Conservation (phyloP, 1,284 basidiomycete species). For the Papiliotrema flavescens region DNA sequence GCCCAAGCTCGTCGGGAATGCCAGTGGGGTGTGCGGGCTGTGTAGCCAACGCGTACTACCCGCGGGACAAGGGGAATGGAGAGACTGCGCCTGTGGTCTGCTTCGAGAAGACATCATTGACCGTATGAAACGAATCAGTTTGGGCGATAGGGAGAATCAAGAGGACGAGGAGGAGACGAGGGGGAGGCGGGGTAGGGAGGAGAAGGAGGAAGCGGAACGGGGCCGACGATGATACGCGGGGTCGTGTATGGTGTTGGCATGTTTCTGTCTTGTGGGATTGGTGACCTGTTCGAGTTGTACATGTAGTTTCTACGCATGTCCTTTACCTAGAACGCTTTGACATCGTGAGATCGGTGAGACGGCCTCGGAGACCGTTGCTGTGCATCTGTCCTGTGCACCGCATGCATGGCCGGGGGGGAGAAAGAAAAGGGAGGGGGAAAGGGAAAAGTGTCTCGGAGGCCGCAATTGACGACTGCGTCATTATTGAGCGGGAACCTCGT, state of each 20-base stretch:
- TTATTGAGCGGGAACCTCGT: too few species aligned
- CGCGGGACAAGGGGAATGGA: constrained; percentile 12
- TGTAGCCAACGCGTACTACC: constrained; percentile 21
- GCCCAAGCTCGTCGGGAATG: constrained; percentile 21
- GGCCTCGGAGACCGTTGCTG: too few species aligned
- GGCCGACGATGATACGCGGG: background rate
- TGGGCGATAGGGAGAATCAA: constrained; percentile 6
- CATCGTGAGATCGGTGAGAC: too few species aligned
- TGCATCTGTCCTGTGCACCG: too few species aligned
- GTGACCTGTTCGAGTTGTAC: background rate
- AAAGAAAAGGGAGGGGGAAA: too few species aligned
- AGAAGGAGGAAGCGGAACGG: constrained; percentile 10
- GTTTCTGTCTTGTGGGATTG: background rate
- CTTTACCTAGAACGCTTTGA: too few species aligned
- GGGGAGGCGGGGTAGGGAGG: constrained; percentile 3
- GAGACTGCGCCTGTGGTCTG: constrained; percentile 27
- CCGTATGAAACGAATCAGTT: constrained; percentile 8
- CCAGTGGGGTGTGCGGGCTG: constrained; percentile 25
- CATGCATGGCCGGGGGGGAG: too few species aligned
- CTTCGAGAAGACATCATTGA: constrained; percentile 11
- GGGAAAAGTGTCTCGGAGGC: too few species aligned
- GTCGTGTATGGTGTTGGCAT: background rate
- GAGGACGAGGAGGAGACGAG: constrained; percentile 9
- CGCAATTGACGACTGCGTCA: too few species aligned
- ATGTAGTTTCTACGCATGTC: too few species aligned